Conservation (phyloP, 2,329 filamentous ascomycete species). For the Falciphora oryzae region DNA sequence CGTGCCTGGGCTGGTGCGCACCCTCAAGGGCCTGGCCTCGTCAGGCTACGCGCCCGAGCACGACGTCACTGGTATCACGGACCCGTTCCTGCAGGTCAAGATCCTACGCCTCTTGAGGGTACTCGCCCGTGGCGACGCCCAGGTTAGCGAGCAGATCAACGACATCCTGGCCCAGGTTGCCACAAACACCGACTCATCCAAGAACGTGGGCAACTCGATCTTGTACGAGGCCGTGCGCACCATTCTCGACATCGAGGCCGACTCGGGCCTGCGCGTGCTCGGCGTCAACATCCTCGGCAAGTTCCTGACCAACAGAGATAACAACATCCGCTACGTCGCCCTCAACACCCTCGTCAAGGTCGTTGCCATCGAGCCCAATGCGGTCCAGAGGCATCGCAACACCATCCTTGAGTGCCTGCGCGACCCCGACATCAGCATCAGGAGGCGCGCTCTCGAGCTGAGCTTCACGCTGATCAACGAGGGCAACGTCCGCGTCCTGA, state of each 20-base stretch:
- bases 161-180: constrained; percentile 96
- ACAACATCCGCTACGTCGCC: constrained; percentile 98
- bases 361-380: constrained; percentile 95
- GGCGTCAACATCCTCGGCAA: constrained; percentile 96
- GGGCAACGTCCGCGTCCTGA: constrained; percentile 86
- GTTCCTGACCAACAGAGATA: constrained; percentile 96
- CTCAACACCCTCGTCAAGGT: constrained; percentile 97
- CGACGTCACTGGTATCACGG: constrained; percentile 95
- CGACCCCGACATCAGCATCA: constrained; percentile 97
- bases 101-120: constrained; percentile 82
- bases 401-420: constrained; percentile 94
- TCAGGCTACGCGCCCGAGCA: constrained; percentile 97
- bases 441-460: constrained; percentile 88
- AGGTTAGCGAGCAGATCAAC: constrained; percentile 95
- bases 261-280: constrained; percentile 86
- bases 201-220: constrained; percentile 98
- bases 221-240: constrained; percentile 95
- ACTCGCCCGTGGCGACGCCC: constrained; percentile 75
- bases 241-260: constrained; percentile 96
- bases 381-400: constrained; percentile 93
- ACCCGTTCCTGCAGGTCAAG: constrained; percentile 97
- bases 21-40: constrained; percentile 84
- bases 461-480: constrained; percentile 99
- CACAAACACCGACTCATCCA: constrained; percentile 95
- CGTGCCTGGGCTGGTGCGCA: constrained; percentile 80